Percentiles rank a stretch among this genome's conserved stretches.
phyloP scores from a whole-genome alignment of 2,329 filamentous ascomycete genomes.

The Tetracladium maxilliforme region DNA sequence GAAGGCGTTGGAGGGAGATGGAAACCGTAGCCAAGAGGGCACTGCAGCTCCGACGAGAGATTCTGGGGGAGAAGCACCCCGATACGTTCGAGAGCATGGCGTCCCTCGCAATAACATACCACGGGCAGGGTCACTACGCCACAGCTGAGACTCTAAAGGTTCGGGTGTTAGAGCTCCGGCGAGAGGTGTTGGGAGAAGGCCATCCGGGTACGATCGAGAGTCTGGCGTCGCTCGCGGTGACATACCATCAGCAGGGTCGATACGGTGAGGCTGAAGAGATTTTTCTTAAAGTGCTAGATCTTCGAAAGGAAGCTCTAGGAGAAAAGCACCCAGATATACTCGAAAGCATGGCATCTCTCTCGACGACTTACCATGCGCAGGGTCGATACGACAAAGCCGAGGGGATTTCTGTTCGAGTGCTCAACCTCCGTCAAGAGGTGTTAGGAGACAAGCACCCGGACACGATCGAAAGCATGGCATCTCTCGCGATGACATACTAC shows the following conservation, averaged over 20 bases:
- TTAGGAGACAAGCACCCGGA: constrained; percentile 11
- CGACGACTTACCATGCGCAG: no score
- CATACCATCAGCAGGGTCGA: constrained; percentile 1
- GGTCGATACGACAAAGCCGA: no score
- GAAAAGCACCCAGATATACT: constrained; percentile 1
- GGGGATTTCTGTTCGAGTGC: constrained; percentile 1
- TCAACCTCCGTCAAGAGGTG: constrained; percentile 6
- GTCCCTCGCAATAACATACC: constrained; percentile 9
- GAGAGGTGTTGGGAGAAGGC: constrained; percentile 8
- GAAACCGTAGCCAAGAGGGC: constrained; percentile 1
- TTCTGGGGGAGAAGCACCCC: constrained; percentile 10
- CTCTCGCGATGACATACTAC: constrained; percentile 9
- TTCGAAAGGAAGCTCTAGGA: constrained; percentile 1
- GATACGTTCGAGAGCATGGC: constrained; percentile 10
- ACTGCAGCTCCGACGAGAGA: constrained; percentile 5
- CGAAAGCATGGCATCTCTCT: constrained; percentile 4
- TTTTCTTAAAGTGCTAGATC: constrained; percentile 1
- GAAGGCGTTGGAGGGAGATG: no score
- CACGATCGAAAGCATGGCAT: constrained; percentile 9
- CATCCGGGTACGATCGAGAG: constrained; percentile 10
- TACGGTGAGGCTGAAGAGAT: constrained; percentile 2
- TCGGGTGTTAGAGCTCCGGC: constrained; percentile 5
- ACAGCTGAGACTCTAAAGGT: constrained; percentile 1
- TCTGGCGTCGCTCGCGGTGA: constrained; percentile 5
- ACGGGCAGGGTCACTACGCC: no score